phyloP scores from a whole-genome alignment of 2,329 filamentous ascomycete genomes.

The Colletotrichum graminicola region DNA sequence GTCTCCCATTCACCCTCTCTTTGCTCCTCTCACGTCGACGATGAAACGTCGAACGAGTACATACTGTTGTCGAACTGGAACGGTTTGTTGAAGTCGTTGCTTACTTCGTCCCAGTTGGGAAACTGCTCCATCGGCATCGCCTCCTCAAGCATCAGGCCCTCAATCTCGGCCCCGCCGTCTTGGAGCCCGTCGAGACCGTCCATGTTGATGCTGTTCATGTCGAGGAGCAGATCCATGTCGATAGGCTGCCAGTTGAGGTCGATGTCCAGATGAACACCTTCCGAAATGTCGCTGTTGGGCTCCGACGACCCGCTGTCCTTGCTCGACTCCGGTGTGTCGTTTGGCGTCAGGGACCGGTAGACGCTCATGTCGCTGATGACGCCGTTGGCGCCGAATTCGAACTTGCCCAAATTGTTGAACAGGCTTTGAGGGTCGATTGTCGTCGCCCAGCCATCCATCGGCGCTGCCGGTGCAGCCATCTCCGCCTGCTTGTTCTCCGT shows the following conservation, averaged over 20 bases:
- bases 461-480: slow-evolving; percentile 43
- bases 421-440: slow-evolving; percentile 58
- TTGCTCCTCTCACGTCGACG: slow-evolving; percentile 24
- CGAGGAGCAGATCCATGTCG: slow-evolving; percentile 59
- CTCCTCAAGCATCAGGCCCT: slow-evolving; percentile 43
- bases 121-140: slow-evolving; percentile 39
- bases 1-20: background rate
- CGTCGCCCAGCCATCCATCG: slow-evolving; percentile 53
- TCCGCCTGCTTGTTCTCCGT: slow-evolving; percentile 49
- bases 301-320: slow-evolving; percentile 71
- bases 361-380: slow-evolving; percentile 66
- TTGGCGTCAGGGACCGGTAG: slow-evolving; percentile 69
- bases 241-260: slow-evolving; percentile 64
- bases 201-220: slow-evolving; percentile 56
- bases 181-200: slow-evolving; percentile 45
- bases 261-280: slow-evolving; percentile 66
- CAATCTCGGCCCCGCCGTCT: slow-evolving; percentile 41
- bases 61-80: slow-evolving; percentile 63
- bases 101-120: slow-evolving; percentile 64
- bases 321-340: slow-evolving; percentile 74
- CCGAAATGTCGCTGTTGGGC: slow-evolving; percentile 72
- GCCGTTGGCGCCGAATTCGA: slow-evolving; percentile 58
- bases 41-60: slow-evolving; percentile 51
- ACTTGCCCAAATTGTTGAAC: slow-evolving; percentile 54
- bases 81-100: slow-evolving; percentile 64